phyloP scores from a whole-genome alignment of 108 stramenopile genomes.

The Nitzschia sp. region DNA sequence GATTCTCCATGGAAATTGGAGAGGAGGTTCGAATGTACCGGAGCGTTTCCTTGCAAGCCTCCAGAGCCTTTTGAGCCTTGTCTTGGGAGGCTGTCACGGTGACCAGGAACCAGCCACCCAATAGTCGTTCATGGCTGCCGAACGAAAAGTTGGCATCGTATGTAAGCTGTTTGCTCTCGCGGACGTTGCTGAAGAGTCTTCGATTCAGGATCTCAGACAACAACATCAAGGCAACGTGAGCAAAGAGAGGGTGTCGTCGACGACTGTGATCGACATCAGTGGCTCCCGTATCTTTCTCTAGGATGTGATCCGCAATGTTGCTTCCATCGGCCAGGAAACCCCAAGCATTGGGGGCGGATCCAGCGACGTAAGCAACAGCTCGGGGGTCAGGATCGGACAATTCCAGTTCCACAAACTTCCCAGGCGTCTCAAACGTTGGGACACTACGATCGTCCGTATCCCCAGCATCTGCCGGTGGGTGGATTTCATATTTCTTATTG shows the following conservation, averaged over 20 bases:
- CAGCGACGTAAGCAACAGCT: constrained; percentile 94
- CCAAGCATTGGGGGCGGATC: constrained; percentile 91
- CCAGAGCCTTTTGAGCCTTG: constrained; percentile 88
- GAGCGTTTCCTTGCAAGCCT: constrained; percentile 94
- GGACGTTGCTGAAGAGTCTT: constrained; percentile 89
- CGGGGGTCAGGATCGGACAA: constrained; percentile 94
- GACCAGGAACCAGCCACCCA: constrained; percentile 94
- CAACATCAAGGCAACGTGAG: constrained; percentile 76
- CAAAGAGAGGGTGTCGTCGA: constrained; percentile 88
- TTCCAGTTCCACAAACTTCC: constrained; percentile 83
- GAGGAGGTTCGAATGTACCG: constrained; percentile 62
- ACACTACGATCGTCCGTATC: constrained; percentile 43
- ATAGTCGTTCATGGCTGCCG: constrained; percentile 85
- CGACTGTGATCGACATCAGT: constrained; percentile 80
- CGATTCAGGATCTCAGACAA: constrained; percentile 90
- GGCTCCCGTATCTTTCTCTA: constrained; percentile 62
- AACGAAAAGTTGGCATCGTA: constrained; percentile 97
- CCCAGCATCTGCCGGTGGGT: constrained; percentile 7
- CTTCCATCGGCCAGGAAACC: constrained; percentile 85
- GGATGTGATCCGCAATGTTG: constrained; percentile 64
- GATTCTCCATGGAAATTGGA: constrained; percentile 87
- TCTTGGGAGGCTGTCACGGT: constrained; percentile 95
- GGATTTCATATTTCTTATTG: constrained; percentile 65
- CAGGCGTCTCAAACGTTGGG: constrained; percentile 59
- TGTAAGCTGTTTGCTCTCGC: constrained; percentile 93